Evolutionary conservation across 176 grass and related monocot species (phyloP).

Genomic region (Echinochloa phyllopogon): DNA sequence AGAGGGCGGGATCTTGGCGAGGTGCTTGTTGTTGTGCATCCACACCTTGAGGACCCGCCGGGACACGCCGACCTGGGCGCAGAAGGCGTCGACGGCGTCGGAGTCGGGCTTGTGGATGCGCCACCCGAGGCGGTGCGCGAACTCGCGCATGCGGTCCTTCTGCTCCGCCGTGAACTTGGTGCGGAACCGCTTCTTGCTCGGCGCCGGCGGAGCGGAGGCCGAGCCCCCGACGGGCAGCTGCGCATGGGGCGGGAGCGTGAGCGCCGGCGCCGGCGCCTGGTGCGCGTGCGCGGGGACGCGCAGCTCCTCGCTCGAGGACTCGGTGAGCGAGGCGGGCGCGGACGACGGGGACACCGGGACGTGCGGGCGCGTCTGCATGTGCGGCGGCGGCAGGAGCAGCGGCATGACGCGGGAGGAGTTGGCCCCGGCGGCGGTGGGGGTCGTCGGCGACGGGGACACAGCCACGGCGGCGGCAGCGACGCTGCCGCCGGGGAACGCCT

Average conservation of each 20-base stretch:
- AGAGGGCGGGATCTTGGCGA: conserved; percentile 45
- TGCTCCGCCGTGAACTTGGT: conserved; percentile 95
- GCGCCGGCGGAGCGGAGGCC: conserved; percentile 47
- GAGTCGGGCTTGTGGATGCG: conserved; percentile 81
- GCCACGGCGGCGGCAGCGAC: not conserved
- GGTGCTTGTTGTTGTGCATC: conserved; percentile 99
- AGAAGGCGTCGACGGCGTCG: conserved; percentile 68
- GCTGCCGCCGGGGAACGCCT: conserved; percentile 30
- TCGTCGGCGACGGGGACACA: conserved; percentile 13
- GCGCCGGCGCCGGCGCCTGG: not conserved
- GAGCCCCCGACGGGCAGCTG: conserved; percentile 41
- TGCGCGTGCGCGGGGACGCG: not conserved
- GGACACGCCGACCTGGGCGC: conserved; percentile 65
- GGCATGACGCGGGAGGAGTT: conserved; percentile 46
- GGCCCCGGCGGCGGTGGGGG: conserved; percentile 3
- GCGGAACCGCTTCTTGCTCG: conserved; percentile 74
- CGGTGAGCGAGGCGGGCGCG: conserved; percentile 47
- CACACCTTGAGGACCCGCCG: conserved; percentile 98
- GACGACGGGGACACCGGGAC: conserved; percentile 40
- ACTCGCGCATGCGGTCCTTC: conserved; percentile 80
- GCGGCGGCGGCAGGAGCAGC: conserved; percentile 53
- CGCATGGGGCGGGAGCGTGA: not conserved
- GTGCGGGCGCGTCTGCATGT: conserved; percentile 47
- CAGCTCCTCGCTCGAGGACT: conserved; percentile 66
- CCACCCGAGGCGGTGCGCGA: conserved; percentile 86